These are phyloP conservation scores for Boletellus sp. DNA, from an alignment of 768 basidiomycete species.

Conservation along the genomic window DNA sequence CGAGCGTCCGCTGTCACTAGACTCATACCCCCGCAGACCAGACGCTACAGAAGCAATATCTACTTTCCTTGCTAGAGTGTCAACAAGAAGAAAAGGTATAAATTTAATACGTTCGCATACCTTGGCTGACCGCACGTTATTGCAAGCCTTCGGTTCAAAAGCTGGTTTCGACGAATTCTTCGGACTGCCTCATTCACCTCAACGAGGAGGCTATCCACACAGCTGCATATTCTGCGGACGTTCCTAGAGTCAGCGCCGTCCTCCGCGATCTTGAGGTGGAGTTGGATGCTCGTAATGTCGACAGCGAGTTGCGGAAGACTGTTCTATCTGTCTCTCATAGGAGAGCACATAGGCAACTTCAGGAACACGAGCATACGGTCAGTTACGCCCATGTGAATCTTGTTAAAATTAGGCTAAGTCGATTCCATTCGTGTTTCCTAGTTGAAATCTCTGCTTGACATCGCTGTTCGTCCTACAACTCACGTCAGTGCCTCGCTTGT, in stretches of 20 bases:
- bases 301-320: slow-evolving; percentile 41
- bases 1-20: slow-evolving; percentile 2
- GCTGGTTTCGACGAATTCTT: slow-evolving; percentile 41
- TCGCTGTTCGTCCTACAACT: slow-evolving; percentile 59
- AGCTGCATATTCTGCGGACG: slow-evolving; percentile 51
- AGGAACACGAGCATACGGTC: slow-evolving; percentile 50
- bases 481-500: slow-evolving; percentile 51
- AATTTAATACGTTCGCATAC: slow-evolving; percentile 9
- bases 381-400: slow-evolving; percentile 6
- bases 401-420: neutral
- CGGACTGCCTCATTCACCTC: slow-evolving; percentile 57
- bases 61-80: slow-evolving; percentile 63
- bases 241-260: slow-evolving; percentile 46
- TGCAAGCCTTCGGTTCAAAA: slow-evolving; percentile 17
- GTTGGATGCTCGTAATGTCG: slow-evolving; percentile 41
- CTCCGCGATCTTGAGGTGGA: slow-evolving; percentile 48
- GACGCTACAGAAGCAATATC: slow-evolving; percentile 51
- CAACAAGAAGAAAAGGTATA: slow-evolving; percentile 83
- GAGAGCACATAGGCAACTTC: slow-evolving; percentile 44
- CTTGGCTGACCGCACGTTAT: slow-evolving; percentile 48
- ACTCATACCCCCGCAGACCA: slow-evolving; percentile 43
- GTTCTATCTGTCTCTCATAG: slow-evolving; percentile 41
- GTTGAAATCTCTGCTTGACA: slow-evolving; percentile 57
- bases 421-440: slow-evolving; percentile 25
- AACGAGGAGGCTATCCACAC: slow-evolving; percentile 65